phyloP scores from a whole-genome alignment of 768 basidiomycete species.

The Agaricus blazei region DNA sequence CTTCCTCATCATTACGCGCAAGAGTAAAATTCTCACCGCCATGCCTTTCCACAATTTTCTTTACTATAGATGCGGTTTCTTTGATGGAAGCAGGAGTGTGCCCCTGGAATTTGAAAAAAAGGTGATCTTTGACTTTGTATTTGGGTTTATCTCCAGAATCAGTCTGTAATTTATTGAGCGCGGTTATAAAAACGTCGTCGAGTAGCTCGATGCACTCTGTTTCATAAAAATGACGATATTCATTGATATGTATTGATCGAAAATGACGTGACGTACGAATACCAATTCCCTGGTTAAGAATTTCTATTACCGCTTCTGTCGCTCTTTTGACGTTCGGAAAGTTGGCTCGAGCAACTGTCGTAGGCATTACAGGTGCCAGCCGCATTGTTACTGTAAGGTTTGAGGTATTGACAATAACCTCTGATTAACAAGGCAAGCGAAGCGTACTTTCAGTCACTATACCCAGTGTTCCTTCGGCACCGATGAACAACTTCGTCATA shows the following conservation, averaged over 20 bases:
- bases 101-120: conserved; percentile 89
- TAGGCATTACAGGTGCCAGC: conserved; percentile 76
- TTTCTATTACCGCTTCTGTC: conserved; percentile 67
- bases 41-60: conserved; percentile 54
- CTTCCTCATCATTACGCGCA: conserved; percentile 60
- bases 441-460: conserved; percentile 77
- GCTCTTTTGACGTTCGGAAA: conserved; percentile 76
- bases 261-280: conserved; percentile 51
- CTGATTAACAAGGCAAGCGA: neutral
- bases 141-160: conserved; percentile 36
- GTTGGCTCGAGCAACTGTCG: conserved; percentile 76
- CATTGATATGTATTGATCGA: neutral
- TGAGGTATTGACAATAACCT: neutral
- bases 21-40: conserved; percentile 66
- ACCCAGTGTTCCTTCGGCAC: conserved; percentile 75
- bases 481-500: conserved; percentile 79
- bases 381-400: conserved; percentile 63
- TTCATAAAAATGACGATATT: neutral
- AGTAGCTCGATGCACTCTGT: conserved; percentile 82
- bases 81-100: conserved; percentile 51
- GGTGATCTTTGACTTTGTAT: conserved; percentile 60
- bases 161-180: conserved; percentile 48
- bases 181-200: conserved; percentile 65
- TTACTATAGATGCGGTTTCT: conserved; percentile 57
- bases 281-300: conserved; percentile 66